phyloP scores from a whole-genome alignment of 495 filamentous ascomycete species.

The Aspergillus campestris region DNA sequence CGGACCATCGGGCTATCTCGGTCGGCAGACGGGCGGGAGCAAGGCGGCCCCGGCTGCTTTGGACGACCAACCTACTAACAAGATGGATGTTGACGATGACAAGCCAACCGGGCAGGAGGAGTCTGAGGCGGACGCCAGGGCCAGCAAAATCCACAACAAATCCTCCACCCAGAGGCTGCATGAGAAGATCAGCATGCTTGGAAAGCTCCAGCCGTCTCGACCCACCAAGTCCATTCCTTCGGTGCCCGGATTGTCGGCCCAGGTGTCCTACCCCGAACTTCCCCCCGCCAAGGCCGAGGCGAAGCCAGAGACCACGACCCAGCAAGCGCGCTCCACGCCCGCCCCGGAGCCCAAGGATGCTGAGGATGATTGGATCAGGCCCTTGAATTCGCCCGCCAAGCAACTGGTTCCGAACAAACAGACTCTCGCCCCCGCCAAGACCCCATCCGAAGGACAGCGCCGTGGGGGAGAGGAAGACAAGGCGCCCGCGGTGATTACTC shows the following conservation, averaged over 20 bases:
- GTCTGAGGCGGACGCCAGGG: constrained; percentile 22
- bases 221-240: constrained; percentile 64
- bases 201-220: constrained; percentile 64
- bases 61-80: constrained; percentile 36
- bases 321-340: constrained; percentile 19
- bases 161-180: constrained; percentile 85
- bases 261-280: constrained; percentile 49
- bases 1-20: constrained; percentile 49
- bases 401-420: constrained; percentile 47
- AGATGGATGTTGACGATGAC: constrained; percentile 54
- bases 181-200: constrained; percentile 89
- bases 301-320: constrained; percentile 19
- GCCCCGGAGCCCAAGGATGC: constrained; percentile 33
- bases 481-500: background rate
- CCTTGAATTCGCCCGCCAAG: constrained; percentile 40
- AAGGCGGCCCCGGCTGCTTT: constrained; percentile 22
- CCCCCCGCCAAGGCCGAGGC: constrained; percentile 31
- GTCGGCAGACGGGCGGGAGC: constrained; percentile 38
- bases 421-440: constrained; percentile 52
- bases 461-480: too few relatives aligned
- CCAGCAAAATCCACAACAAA: constrained; percentile 62
- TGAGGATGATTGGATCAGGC: constrained; percentile 81
- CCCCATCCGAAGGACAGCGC: constrained; percentile 17
- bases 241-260: constrained; percentile 23
- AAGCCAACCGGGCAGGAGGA: constrained; percentile 27